A percentile compares a stretch with the other conserved stretches of the same genome.
These are phyloP conservation scores for Colletotrichum navitas DNA, from an alignment of 2,329 filamentous ascomycete species.

Conservation along the genomic window DNA sequence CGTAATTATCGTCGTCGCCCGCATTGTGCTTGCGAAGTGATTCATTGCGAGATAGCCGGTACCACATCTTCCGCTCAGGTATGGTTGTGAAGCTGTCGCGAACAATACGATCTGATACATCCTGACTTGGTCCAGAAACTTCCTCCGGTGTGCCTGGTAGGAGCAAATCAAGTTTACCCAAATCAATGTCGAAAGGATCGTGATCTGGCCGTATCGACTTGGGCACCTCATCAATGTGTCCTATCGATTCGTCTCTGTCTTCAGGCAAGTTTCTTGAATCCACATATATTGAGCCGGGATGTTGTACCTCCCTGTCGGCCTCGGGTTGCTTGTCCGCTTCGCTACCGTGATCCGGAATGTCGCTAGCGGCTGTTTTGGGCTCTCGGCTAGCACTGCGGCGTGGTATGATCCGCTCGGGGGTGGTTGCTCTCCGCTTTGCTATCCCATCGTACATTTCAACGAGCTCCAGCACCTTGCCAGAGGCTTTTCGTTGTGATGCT, in stretches of 20 bases:
- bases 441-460: conserved; percentile 65
- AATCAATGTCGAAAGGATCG: conserved; percentile 48
- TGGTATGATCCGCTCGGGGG: conserved; percentile 11
- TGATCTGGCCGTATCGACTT: conserved; percentile 29
- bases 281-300: background rate
- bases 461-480: conserved; percentile 61
- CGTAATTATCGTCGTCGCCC: conserved; percentile 71
- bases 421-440: conserved; percentile 43
- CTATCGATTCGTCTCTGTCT: background rate
- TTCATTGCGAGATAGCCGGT: conserved; percentile 71
- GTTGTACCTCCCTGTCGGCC: background rate
- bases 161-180: conserved; percentile 51
- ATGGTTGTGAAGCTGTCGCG: conserved; percentile 66
- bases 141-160: conserved; percentile 47
- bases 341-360: background rate
- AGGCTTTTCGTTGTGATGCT: conserved; percentile 20
- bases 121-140: conserved; percentile 38
- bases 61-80: conserved; percentile 74
- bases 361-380: background rate
- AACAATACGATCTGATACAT: conserved; percentile 61
- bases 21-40: conserved; percentile 68
- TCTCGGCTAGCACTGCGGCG: conserved; percentile 32
- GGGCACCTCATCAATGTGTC: conserved; percentile 6
- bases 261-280: background rate
- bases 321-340: background rate